Evolutionary conservation across 805 yeast genomes (phyloP), one percentile per base, ranked within the genome.

Genomic region (Barnettozyma sp.): DNA sequence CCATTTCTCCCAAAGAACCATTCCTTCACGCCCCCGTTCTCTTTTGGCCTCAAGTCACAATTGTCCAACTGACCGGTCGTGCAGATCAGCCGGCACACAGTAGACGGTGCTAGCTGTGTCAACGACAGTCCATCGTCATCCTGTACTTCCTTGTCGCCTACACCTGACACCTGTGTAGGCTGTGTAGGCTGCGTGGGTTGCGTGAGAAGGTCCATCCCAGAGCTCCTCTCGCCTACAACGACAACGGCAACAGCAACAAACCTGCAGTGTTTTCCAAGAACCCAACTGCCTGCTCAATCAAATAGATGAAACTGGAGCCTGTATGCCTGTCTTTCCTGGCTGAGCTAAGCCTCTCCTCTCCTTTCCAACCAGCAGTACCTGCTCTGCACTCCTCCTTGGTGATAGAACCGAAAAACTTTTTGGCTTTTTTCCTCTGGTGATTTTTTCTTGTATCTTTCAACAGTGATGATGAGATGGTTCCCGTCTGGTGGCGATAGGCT

Each of bases 1-100:
- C 59, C 53, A 41, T 81, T 76, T 45, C 97, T 70, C 0, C 97
- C 97, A 60, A 87, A 71, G 6, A 62, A 54, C 94, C 94, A 84
- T 17, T 59, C 57, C 44, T 65, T 57, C 40, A 60, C 45, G 33
- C 61, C n/a, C n/a, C n/a, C 50, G 31, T 52, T 43, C 16, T 54
- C 40, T 43, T 62, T 65, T 3, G 56, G 58, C 31, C 54, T 52
- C 10, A 76, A 54, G 52, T 76, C 81, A 26, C 63, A 60, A 30
- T 62, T 64, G 10, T 58, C 63, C 36, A 70, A 64, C 46, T 71
- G 76, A 2, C 79, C 80, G 2, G 76, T 66, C 3, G 82, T 72
- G 49, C 82, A 76, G 23, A 77, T 71, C 35, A 77, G 58, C 31
- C 80, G 62, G 45, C 79, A 71, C n/a, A 77, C 65, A 12, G 67